Percentiles rank a stretch among this genome's conserved stretches.
Evolutionary conservation across 164 flowering plant species (phyloP).

Genomic region (Stephania japonica): DNA sequence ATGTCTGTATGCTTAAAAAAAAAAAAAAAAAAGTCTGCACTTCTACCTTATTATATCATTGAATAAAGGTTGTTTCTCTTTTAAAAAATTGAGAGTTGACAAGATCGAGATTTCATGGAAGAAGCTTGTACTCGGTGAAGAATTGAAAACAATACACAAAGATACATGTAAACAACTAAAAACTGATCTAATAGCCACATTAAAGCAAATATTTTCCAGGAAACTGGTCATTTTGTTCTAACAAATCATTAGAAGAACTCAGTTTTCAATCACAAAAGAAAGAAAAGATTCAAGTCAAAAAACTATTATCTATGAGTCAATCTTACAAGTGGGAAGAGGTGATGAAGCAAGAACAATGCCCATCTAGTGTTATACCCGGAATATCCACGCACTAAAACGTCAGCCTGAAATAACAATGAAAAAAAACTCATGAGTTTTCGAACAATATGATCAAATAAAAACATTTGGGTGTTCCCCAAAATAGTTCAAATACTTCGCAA

Average conservation of each 20-base stretch:
- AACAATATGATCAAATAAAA: neutral
- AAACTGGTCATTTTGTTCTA: neutral
- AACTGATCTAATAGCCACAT: neutral
- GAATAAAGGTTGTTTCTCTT: no score
- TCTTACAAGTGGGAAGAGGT: conserved; percentile 64
- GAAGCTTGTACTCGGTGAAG: neutral
- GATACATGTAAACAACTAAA: neutral
- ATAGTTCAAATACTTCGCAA: neutral
- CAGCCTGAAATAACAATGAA: conserved; percentile 42
- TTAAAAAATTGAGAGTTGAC: neutral
- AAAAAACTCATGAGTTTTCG: neutral
- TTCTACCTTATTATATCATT: no score
- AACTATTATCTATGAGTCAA: neutral
- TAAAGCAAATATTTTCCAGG: neutral
- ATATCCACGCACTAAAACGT: conserved; percentile 75
- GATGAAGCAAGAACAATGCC: conserved; percentile 80
- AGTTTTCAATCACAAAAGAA: neutral
- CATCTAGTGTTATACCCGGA: conserved; percentile 91
- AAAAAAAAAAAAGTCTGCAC: no score
- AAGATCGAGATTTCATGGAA: neutral
- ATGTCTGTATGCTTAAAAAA: neutral
- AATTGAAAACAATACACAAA: neutral
- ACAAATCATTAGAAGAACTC: neutral
- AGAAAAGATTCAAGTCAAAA: neutral
- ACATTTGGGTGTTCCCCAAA: neutral